These are phyloP conservation scores for Penicillium sp. DNA, from an alignment of 2,329 filamentous ascomycete species.

Conservation along the genomic window DNA sequence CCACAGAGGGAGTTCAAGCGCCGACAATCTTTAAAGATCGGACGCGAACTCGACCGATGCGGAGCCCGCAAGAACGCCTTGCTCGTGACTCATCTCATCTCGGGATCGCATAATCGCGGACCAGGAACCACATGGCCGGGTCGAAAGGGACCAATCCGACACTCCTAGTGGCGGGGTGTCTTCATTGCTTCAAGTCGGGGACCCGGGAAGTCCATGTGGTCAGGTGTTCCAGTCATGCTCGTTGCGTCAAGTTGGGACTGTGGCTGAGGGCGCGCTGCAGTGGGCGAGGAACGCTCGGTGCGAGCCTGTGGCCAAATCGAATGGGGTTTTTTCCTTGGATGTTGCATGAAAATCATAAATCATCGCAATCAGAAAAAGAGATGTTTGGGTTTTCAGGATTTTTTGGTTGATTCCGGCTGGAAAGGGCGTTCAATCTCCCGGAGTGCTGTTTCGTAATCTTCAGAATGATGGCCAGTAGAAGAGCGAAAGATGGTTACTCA, in stretches of 20 bases:
- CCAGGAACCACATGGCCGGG: constrained; percentile 37
- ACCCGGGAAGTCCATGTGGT: constrained; percentile 35
- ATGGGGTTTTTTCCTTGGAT: constrained; percentile 14
- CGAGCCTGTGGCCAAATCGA: constrained; percentile 15
- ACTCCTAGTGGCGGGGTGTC: constrained; percentile 20
- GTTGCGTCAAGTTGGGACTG: constrained; percentile 13
- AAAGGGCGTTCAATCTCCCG: constrained; percentile 29
- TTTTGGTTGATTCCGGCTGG: constrained; percentile 10
- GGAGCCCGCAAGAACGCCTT: constrained; percentile 3
- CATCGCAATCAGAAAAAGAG: constrained; percentile 22
- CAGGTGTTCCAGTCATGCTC: constrained; percentile 25
- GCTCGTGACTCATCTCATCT: constrained; percentile 21
- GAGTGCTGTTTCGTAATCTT: constrained; percentile 25
- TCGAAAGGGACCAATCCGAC: constrained; percentile 44
- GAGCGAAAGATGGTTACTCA: constrained; percentile 28
- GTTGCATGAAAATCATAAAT: constrained; percentile 20
- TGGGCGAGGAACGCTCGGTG: constrained; percentile 8
- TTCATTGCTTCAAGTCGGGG: constrained; percentile 49
- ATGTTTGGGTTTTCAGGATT: constrained; percentile 16
- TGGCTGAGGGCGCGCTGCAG: constrained; percentile 19
- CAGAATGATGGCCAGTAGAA: constrained; percentile 9
- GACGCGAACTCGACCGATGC: constrained; percentile 41
- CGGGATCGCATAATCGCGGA: constrained; percentile 21
- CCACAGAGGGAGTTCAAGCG: constrained; percentile 41
- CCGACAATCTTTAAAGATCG: constrained; percentile 22